phyloP scores from a whole-genome alignment of 1,284 basidiomycete species.

The Tylopilus sp. region DNA sequence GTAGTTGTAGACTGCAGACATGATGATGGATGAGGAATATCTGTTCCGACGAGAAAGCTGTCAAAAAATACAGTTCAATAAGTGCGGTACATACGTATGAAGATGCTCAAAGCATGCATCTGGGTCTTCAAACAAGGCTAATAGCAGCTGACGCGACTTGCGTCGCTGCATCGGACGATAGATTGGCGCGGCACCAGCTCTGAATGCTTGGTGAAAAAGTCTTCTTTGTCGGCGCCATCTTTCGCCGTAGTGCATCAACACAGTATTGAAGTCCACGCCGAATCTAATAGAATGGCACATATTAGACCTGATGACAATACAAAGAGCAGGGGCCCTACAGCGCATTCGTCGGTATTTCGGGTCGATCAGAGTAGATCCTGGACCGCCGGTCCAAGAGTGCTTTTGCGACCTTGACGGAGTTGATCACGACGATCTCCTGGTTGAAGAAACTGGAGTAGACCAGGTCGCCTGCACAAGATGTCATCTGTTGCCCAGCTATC shows the following conservation, averaged over 20 bases:
- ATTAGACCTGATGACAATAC: constrained; percentile 37
- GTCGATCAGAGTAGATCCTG: neutral
- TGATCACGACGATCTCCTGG: constrained; percentile 24
- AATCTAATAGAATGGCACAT: constrained; percentile 23
- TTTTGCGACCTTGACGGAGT: constrained; percentile 18
- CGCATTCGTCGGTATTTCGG: constrained; percentile 14
- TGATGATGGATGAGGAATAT: constrained; percentile 23
- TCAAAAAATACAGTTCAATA: neutral
- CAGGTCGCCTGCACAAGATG: constrained; percentile 26
- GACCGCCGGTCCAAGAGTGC: constrained; percentile 21
- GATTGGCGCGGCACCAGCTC: constrained; percentile 5
- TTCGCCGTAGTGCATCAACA: constrained; percentile 20
- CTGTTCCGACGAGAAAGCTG: constrained; percentile 3
- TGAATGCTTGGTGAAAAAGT: constrained; percentile 22
- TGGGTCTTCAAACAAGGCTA: constrained; percentile 15
- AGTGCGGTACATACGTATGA: constrained; percentile 7
- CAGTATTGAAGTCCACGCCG: constrained; percentile 21
- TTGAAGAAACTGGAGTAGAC: constrained; percentile 21
- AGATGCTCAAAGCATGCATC: constrained; percentile 14
- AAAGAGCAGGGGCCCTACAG: constrained; percentile 55
- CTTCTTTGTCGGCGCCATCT: constrained; percentile 22
- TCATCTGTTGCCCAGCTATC: neutral
- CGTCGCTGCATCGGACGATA: constrained; percentile 22
- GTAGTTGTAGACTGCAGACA: constrained; percentile 24
- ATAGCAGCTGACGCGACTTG: constrained; percentile 16